A percentile compares a stretch with the other conserved stretches of the same genome.
phyloP scores from a whole-genome alignment of 306 rosid species.

The Vigna mungo region DNA sequence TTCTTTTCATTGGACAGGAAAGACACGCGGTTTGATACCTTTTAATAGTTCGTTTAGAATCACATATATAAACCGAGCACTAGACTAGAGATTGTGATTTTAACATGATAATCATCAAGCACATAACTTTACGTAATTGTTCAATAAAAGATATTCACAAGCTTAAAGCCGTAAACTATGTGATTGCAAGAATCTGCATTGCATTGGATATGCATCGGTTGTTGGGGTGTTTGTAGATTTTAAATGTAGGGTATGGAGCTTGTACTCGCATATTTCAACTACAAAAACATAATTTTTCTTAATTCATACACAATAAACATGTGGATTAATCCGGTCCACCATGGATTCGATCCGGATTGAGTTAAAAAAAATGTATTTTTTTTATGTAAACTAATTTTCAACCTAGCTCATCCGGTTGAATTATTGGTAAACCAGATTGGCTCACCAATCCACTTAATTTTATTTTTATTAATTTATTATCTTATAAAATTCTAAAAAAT shows the following conservation, averaged over 20 bases:
- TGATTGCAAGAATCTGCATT: neutral
- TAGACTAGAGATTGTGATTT: neutral
- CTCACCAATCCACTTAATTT: no score
- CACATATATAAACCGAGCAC: neutral
- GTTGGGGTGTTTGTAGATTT: neutral
- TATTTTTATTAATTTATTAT: no score
- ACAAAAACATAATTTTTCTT: no score
- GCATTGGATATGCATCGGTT: slow-evolving; percentile 4
- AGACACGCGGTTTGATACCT: neutral
- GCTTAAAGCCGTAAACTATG: neutral
- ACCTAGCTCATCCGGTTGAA: no score
- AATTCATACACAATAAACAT: neutral
- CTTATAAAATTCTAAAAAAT: no score
- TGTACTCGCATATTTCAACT: slow-evolving; percentile 8
- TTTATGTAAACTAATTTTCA: no score
- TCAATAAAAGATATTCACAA: slow-evolving; percentile 3
- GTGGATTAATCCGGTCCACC: no score
- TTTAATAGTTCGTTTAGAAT: neutral
- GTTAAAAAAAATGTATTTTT: no score
- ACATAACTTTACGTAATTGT: neutral
- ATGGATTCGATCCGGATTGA: no score
- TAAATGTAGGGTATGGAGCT: slow-evolving; percentile 7
- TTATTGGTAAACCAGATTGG: no score
- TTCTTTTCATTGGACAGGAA: neutral
- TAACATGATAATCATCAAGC: neutral